Percentiles rank a stretch among this genome's conserved stretches.
Conservation (phyloP, 2,329 filamentous ascomycete species). For the Polytolypa hystricis region DNA sequence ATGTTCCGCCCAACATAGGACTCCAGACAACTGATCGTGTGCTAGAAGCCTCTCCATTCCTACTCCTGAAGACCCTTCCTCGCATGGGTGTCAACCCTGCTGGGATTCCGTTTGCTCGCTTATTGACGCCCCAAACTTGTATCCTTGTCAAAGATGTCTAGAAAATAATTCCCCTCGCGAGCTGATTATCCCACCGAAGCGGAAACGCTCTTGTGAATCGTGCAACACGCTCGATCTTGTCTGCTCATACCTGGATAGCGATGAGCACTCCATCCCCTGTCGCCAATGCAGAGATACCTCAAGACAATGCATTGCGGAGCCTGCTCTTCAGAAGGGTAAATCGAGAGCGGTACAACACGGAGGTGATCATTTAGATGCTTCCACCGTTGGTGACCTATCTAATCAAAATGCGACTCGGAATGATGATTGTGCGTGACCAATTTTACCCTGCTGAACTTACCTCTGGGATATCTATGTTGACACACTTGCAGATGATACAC, state of each 20-base stretch:
- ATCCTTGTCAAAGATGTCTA: slow-evolving; percentile 27
- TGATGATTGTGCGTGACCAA: too few species aligned
- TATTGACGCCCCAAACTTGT: slow-evolving; percentile 20
- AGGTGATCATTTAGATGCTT: too few species aligned
- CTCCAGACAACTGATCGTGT: too few species aligned
- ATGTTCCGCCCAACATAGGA: too few species aligned
- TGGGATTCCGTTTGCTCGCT: slow-evolving; percentile 22
- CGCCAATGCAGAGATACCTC: not conserved
- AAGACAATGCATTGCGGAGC: not conserved
- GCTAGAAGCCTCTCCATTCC: slow-evolving; percentile 1
- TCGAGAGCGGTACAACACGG: too few species aligned
- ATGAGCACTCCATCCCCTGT: not conserved
- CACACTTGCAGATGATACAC: too few species aligned
- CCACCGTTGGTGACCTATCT: too few species aligned
- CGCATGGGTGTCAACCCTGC: slow-evolving; percentile 26
- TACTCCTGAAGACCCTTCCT: slow-evolving; percentile 18
- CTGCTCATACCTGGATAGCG: not conserved
- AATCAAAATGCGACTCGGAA: too few species aligned
- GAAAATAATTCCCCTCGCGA: slow-evolving; percentile 25
- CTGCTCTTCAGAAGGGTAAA: not conserved
- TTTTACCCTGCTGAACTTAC: too few species aligned
- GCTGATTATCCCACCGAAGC: slow-evolving; percentile 15
- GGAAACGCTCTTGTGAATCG: not conserved
- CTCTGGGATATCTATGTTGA: too few species aligned
- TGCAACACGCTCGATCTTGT: not conserved